phyloP scores from a whole-genome alignment of 768 basidiomycete genomes.

The Termitomyces sp. region DNA sequence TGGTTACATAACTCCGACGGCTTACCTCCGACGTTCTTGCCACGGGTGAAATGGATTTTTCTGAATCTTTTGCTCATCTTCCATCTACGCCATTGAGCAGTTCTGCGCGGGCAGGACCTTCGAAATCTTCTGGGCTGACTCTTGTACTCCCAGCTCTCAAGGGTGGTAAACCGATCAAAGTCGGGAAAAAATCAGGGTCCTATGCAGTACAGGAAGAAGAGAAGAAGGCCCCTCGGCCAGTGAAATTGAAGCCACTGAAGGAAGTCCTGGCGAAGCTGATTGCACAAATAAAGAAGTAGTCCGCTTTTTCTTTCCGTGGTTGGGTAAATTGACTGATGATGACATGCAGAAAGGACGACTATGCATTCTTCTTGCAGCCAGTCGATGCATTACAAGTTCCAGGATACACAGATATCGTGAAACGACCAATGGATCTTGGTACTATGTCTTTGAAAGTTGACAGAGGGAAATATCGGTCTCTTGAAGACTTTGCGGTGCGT shows the following conservation, averaged over 20 bases:
- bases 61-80: conserved; percentile 18
- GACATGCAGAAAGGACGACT: conserved; percentile 69
- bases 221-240: conserved; percentile 49
- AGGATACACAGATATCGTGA: conserved; percentile 66
- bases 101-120: conserved; percentile 22
- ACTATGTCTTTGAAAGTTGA: conserved; percentile 81
- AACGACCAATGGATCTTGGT: conserved; percentile 89
- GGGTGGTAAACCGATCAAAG: conserved; percentile 55
- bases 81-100: conserved; percentile 8
- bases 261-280: conserved; percentile 71
- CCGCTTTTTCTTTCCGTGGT: conserved; percentile 1
- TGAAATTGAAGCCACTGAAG: conserved; percentile 77
- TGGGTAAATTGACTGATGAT: conserved; percentile 11
- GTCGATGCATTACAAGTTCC: conserved; percentile 60
- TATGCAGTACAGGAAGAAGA: conserved; percentile 33
- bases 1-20: conserved; percentile 5
- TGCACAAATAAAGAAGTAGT: conserved; percentile 72
- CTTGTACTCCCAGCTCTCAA: conserved; percentile 69
- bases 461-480: conserved; percentile 70
- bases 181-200: conserved; percentile 37
- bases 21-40: conserved; percentile 16
- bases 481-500: conserved; percentile 78
- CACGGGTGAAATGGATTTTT: conserved; percentile 21
- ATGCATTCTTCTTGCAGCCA: conserved; percentile 76
- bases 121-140: conserved; percentile 50